Evolutionary conservation across 257 asterid genomes (phyloP).

Genomic region (Cynanchum wilfordii): DNA sequence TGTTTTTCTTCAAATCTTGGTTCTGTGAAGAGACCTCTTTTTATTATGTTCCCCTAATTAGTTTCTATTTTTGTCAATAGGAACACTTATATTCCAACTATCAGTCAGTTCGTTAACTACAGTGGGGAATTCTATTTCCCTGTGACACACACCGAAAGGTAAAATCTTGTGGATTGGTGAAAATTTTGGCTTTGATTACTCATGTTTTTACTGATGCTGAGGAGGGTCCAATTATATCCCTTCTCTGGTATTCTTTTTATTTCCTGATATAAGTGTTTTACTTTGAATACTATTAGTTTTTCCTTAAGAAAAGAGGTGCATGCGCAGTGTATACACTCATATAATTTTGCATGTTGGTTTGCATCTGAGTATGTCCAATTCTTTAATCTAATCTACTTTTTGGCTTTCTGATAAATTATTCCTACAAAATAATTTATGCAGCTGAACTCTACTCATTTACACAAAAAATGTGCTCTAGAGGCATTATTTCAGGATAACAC

Average conservation of each 20-base stretch:
- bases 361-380: neutral
- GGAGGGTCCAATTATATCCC: too few relatives aligned
- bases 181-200: too few relatives aligned
- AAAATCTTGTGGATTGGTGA: constrained; percentile 90
- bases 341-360: neutral
- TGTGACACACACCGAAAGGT: constrained; percentile 99
- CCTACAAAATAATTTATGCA: neutral
- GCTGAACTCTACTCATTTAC: neutral
- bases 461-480: neutral
- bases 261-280: too few relatives aligned
- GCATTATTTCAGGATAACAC: too few relatives aligned
- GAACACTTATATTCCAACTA: constrained; percentile 11
- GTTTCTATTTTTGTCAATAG: too few relatives aligned
- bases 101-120: constrained; percentile 24
- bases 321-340: neutral
- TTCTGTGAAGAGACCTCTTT: too few relatives aligned
- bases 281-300: neutral
- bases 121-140: constrained; percentile 99
- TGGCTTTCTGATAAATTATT: neutral
- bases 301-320: too few relatives aligned
- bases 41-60: too few relatives aligned
- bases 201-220: too few relatives aligned
- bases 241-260: too few relatives aligned
- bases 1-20: too few relatives aligned
- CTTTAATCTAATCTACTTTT: neutral